Evolutionary conservation across 306 rosid genomes (phyloP), one percentile per base, ranked within the genome.

Genomic region (Amphicarpaea edgeworthii): DNA sequence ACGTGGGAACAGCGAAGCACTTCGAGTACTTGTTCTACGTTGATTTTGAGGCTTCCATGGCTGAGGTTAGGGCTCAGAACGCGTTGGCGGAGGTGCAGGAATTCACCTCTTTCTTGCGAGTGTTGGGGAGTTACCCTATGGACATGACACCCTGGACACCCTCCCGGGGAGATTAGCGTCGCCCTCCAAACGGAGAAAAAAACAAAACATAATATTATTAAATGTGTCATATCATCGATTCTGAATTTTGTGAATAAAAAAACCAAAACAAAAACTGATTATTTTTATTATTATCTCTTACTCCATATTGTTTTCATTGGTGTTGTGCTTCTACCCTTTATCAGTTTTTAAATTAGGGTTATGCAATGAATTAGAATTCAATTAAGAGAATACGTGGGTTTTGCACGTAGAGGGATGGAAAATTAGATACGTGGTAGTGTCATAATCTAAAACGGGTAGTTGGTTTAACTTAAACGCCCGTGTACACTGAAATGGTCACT

Each of bases 61-160:
- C 98, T 7, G 98, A 95, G 10, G 87, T 89, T 1, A 85, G 96
- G 70, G 98, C 98, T 0, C 98, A 95, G 77, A 92, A 95, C 37
- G 98, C 98, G 2, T 47, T 95, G 61, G 96, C 98, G 0, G 98
- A 95, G 73, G 98, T 95, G 3, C 98, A 95, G 87, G 98, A 95
- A 45, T 95, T 92, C 87, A 95, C 98, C 1, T 92, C 98, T 0
- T 95, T 95, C 86, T 86, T 95, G 88, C 81, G 98, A 61, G 97
- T 95, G 0, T 76, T 95, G 53, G 98, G 98, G 0, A 95, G 98
- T 73, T 95, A 95, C 75, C 98, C 98, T 0, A 92, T 95, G 92
- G 98, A 95, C 61, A 95, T 95, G 98, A 95, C 98, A 0, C 97
- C 98, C 0, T 90, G 97, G 97, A 64, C 70, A 2, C 95, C 97